These are phyloP conservation scores for Azolla pinnata DNA, from an alignment of 75 land plant species.

Conservation along the genomic window DNA sequence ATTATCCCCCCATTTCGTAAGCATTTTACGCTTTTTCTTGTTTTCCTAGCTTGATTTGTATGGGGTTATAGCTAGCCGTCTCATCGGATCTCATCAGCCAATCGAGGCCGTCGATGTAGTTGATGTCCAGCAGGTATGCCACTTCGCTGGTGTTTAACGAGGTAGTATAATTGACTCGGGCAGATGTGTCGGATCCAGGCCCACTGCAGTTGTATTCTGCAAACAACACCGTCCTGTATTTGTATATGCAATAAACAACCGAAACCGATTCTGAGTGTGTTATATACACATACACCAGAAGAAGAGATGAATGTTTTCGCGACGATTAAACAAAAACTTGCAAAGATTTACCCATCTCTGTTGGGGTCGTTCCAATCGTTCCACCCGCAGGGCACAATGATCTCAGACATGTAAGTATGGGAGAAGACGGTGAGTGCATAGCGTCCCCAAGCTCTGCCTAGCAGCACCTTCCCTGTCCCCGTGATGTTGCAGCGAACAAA, in stretches of 20 bases:
- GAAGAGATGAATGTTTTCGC: too few relatives aligned
- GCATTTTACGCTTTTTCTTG: too few relatives aligned
- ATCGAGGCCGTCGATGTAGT: constrained; percentile 10
- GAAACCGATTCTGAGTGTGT: not conserved
- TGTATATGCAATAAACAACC: not conserved
- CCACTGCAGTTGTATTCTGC: constrained; percentile 15
- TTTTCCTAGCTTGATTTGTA: too few relatives aligned
- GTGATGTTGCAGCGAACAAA: constrained; percentile 60
- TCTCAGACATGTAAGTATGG: constrained; percentile 49
- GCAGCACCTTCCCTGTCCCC: constrained; percentile 58
- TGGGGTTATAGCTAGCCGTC: too few relatives aligned
- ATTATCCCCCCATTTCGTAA: too few relatives aligned
- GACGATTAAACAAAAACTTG: not conserved
- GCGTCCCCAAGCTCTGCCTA: constrained; percentile 85
- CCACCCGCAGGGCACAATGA: constrained; percentile 78
- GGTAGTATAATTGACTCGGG: constrained; percentile 9
- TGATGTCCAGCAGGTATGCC: not conserved
- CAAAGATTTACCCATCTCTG: constrained; percentile 45
- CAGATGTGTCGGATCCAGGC: constrained; percentile 4
- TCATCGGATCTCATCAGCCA: too few relatives aligned
- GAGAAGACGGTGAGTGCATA: constrained; percentile 62
- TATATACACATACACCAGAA: not conserved
- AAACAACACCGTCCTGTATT: constrained; percentile 10
- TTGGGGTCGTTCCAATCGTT: constrained; percentile 61
- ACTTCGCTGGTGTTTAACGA: not conserved